phyloP scores from a whole-genome alignment of 352 stramenopile genomes.

The Pythium aquatile region DNA sequence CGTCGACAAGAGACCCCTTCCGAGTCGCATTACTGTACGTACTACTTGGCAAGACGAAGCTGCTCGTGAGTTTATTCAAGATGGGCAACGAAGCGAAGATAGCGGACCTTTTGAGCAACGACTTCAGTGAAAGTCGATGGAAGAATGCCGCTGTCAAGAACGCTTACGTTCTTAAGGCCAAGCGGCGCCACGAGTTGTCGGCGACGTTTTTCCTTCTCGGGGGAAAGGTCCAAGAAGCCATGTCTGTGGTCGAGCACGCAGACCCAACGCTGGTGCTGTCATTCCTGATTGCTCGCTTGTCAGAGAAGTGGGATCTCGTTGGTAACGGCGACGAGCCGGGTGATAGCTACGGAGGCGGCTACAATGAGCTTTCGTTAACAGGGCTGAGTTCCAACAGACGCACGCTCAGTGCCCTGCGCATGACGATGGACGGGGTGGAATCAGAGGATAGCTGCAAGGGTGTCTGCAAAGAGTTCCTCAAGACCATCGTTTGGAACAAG shows the following conservation, averaged over 20 bases:
- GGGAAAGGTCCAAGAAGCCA: slow-evolving; percentile 71
- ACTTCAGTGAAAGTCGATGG: slow-evolving; percentile 83
- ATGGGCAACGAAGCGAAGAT: slow-evolving; percentile 81
- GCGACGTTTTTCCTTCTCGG: slow-evolving; percentile 84
- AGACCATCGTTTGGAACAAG: slow-evolving; percentile 46
- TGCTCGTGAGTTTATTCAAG: slow-evolving; percentile 84
- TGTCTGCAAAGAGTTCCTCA: slow-evolving; percentile 64
- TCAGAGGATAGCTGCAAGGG: slow-evolving; percentile 29
- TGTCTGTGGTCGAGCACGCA: slow-evolving; percentile 70
- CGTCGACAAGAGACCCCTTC: slow-evolving; percentile 76
- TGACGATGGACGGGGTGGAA: slow-evolving; percentile 14
- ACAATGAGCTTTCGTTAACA: slow-evolving; percentile 51
- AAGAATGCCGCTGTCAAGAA: slow-evolving; percentile 90
- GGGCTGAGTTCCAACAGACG: slow-evolving; percentile 54
- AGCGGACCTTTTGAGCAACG: slow-evolving; percentile 70
- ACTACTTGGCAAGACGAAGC: slow-evolving; percentile 75
- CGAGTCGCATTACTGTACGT: slow-evolving; percentile 85
- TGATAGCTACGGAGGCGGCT: slow-evolving; percentile 16
- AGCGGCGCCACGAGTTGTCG: slow-evolving; percentile 77
- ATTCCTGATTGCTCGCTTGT: slow-evolving; percentile 76
- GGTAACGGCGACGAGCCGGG: slow-evolving; percentile 26
- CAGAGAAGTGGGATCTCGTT: slow-evolving; percentile 70
- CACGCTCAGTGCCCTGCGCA: slow-evolving; percentile 12
- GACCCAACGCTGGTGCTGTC: slow-evolving; percentile 73
- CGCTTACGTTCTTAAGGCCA: slow-evolving; percentile 85